Conservation (phyloP, 371 early-diverging fungal genomes). For the Mortierella sp. region DNA sequence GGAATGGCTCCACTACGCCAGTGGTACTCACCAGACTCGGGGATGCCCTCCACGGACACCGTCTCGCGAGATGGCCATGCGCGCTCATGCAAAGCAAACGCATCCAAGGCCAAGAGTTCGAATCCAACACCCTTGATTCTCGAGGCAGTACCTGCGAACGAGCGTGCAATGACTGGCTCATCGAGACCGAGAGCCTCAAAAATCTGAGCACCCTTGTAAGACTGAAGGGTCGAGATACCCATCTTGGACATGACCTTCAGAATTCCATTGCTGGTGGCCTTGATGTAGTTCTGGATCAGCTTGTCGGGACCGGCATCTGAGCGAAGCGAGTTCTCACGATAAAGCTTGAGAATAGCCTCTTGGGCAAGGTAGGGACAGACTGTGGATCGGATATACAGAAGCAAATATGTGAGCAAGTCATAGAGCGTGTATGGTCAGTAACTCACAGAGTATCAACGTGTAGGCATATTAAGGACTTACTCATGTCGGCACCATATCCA, state of each 20-base stretch:
- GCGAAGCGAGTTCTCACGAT: conserved; percentile 82
- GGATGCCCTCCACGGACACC: conserved; percentile 73
- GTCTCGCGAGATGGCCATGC: conserved; percentile 85
- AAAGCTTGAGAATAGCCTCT: conserved; percentile 89
- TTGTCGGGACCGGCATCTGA: conserved; percentile 62
- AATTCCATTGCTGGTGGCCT: conserved; percentile 93
- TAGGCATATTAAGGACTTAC: conserved; percentile 34
- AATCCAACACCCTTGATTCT: conserved; percentile 94
- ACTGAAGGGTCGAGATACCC: conserved; percentile 98
- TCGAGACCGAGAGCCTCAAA: conserved; percentile 97
- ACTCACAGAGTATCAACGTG: too few relatives aligned
- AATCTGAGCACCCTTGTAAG: conserved; percentile 98
- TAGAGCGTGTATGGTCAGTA: too few relatives aligned
- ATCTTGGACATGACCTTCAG: conserved; percentile 99
- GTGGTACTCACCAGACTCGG: conserved; percentile 96
- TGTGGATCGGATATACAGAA: conserved; percentile 13
- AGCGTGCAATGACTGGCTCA: conserved; percentile 86
- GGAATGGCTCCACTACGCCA: conserved; percentile 94
- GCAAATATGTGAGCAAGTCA: neutral
- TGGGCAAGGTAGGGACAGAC: conserved; percentile 93
- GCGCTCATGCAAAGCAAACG: conserved; percentile 85
- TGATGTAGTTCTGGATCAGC: conserved; percentile 83
- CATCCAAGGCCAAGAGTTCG: conserved; percentile 89
- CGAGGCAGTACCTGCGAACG: conserved; percentile 95
- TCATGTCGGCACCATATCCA: conserved; percentile 98